A percentile compares a stretch with the other conserved stretches of the same genome.
Conservation (phyloP, 345 rosid genomes). For the Durio zibethinus region DNA sequence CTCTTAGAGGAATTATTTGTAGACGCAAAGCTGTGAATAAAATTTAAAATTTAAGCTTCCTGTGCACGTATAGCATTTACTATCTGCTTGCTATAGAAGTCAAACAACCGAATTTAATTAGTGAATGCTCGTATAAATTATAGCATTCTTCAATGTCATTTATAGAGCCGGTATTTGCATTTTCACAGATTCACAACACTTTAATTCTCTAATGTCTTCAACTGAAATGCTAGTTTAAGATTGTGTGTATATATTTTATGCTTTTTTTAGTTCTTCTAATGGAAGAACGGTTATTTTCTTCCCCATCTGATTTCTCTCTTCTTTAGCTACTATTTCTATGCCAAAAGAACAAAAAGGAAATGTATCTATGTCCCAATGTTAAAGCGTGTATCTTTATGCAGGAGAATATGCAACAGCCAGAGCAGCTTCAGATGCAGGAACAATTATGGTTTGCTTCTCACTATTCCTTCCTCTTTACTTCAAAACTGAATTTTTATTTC, state of each 20-base stretch:
- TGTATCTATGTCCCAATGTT: slow-evolving; percentile 14
- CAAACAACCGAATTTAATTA: background rate
- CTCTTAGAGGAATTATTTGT: background rate
- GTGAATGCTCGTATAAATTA: background rate
- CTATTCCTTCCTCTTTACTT: slow-evolving; percentile 3
- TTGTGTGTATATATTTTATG: background rate
- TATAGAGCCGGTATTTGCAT: background rate
- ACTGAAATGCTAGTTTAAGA: background rate
- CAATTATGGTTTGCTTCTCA: slow-evolving; percentile 67
- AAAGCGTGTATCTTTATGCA: slow-evolving; percentile 29
- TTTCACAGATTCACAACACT: background rate
- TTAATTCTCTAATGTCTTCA: background rate
- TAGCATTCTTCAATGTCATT: background rate
- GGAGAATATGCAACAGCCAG: slow-evolving; percentile 95
- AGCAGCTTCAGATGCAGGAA: slow-evolving; percentile 85
- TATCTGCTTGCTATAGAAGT: background rate
- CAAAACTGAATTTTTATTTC: background rate
- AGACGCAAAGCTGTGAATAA: background rate
- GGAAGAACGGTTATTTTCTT: background rate
- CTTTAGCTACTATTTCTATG: background rate
- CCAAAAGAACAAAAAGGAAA: background rate
- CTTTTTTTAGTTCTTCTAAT: background rate
- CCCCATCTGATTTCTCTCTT: background rate
- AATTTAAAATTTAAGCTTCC: background rate
- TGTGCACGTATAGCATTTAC: background rate